Conservation (phyloP, 352 stramenopile species). For the Pelagophyceae sp. region DNA sequence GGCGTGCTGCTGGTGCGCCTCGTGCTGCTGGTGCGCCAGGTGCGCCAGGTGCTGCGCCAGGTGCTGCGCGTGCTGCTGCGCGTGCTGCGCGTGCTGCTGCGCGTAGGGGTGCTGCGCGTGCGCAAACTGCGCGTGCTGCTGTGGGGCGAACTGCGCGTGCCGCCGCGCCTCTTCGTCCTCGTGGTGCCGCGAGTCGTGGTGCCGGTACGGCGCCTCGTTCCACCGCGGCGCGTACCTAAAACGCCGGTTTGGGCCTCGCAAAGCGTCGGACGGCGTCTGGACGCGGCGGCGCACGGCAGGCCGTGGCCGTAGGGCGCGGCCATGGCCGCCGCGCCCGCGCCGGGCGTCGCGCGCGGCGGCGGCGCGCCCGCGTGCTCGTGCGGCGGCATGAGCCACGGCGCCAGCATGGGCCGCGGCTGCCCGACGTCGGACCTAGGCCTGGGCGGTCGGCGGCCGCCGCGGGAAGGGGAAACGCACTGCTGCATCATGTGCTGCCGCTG, state of each 20-base stretch:
- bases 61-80: slow-evolving; percentile 12
- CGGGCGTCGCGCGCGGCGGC: background rate
- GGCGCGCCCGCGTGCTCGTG: background rate
- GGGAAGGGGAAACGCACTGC: slow-evolving; percentile 64
- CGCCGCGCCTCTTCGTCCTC: background rate
- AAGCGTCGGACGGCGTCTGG: too few species aligned
- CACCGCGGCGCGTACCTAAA: too few species aligned
- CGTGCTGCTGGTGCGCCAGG: background rate
- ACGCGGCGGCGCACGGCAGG: too few species aligned
- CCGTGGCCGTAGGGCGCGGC: slow-evolving; percentile 17
- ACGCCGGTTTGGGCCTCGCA: too few species aligned
- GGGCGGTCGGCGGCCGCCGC: slow-evolving; percentile 39
- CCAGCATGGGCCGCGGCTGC: slow-evolving; percentile 8
- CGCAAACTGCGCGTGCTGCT: background rate
- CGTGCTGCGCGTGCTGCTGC: slow-evolving; percentile 2
- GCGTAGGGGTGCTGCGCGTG: background rate
- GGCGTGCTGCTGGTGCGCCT: slow-evolving; percentile 2
- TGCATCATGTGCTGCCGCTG: slow-evolving; percentile 52
- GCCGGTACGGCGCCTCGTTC: background rate
- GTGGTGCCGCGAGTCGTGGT: background rate
- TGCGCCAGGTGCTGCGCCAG: background rate
- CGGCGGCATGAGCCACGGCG: slow-evolving; percentile 9
- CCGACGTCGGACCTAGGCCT: slow-evolving; percentile 41
- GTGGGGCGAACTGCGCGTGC: background rate
- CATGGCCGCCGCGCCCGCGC: background rate